Base-by-base conservation (phyloP, 805 yeast genomes). In the Ogataea minuta region DNA sequence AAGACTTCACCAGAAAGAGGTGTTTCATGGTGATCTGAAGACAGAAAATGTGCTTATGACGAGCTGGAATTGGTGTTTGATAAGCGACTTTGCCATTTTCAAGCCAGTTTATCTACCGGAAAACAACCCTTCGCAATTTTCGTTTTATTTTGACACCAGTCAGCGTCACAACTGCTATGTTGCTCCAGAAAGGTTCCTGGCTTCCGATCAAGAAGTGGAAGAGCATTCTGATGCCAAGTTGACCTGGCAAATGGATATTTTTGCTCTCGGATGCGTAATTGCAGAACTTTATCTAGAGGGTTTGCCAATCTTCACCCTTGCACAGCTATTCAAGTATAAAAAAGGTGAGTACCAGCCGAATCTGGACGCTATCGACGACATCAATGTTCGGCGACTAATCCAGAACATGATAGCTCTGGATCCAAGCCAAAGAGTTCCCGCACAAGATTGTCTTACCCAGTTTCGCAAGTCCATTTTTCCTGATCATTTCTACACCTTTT, bases 201-300 rank as follows among this genome's bases (percentile, higher is more conserved):
- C 64, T 45, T 49, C 64, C 4, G 55, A 54, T 2, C 60, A 53
- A 4, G 57, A 51, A 5, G 50, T 50, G 28, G 44, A 29, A 8
- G 23, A 41, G 31, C 34, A 35, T 23, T 7, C 31, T 15, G 23
- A 29, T 14, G 40, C 69, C 60, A 2, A 49, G 10, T 57, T 85
- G 20, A 72, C 80, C 1, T 67, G 69, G 19, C 74, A 74, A 34
- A 85, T 86, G 93, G 99, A 93, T 61, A 67, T 91, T 16, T 86
- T 86, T 57, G 76, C 88, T 39, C 56, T 81, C 31, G 95, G 95
- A 0, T 93, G 99, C 65, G 88, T 85, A 3, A 81, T 93, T 49
- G 95, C 95, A 1, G 99, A 93, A 59, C 62, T 93, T 6, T 87
- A 83, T 48, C 64, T 79, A 13, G 98, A 93, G 48, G 97, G 97